Base-by-base conservation (phyloP, 2,329 filamentous ascomycete genomes). In the Trichoderma polysporum region DNA sequence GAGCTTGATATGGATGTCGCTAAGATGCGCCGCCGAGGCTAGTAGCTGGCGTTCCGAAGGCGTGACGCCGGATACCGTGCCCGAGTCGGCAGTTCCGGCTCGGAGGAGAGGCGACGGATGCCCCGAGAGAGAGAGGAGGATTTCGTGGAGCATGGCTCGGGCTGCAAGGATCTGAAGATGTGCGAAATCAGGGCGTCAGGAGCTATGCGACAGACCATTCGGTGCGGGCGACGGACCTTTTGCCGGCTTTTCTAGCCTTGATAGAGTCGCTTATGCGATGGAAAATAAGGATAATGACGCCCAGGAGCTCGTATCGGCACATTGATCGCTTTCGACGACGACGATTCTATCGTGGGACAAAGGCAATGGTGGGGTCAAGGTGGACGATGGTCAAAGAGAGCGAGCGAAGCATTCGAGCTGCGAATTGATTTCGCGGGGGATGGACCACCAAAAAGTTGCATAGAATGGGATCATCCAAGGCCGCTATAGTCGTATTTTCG, bases 91-190 rank as follows among this genome's bases (percentile, higher is more conserved):
- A 73, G 79, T 75, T 73, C 82, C 77, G 72, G 81, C 76, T 77
- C 86, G 86, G 81, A 97, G 91, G 76, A 98, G 87, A 72, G 93
- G 91, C 71, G 94, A 97, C 70, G 92, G 91, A 81, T 98, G 92
- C 72, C 95, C 94, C 74, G 94, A 96, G 79, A 98, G 89, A 78
- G 94, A 94, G 79, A 99, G 90, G 79, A 98, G 89, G 82, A 99
- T 93, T 85, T 99, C 95, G 87, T 98, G 95, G 79, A 99, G 91
- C 95, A 99, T 99, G 72, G 72, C 31, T 68, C 69, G 10, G 33
- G 45, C 25, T 29, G 25, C 2, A 15, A 19, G 17, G 63, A 59
- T 66, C 54, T 66, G 31, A 41, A 29, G 13, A 17, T 45, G 19
- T 72, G 73, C 66, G 39, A 22, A 37, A 60, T 52, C 22, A 45